These are phyloP conservation scores for Cytospora mali DNA, from an alignment of 2,329 filamentous ascomycete species.

Conservation along the genomic window DNA sequence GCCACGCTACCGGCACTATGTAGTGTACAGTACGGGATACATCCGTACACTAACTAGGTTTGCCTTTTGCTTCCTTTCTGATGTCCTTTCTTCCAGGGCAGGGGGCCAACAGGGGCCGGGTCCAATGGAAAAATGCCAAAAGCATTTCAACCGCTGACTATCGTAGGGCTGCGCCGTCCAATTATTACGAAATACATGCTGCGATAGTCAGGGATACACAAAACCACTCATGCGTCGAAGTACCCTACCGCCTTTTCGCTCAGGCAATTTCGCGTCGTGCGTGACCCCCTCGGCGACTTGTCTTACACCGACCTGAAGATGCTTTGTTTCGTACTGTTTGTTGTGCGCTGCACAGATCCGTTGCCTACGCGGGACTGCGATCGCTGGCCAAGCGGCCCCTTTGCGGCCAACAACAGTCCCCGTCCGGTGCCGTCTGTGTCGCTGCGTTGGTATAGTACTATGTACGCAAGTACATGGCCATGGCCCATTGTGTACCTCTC, in stretches of 20 bases:
- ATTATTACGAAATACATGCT: slow-evolving; percentile 14
- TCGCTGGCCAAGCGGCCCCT: slow-evolving; percentile 17
- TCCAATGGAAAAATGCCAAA: slow-evolving; percentile 23
- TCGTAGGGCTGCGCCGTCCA: slow-evolving; percentile 11
- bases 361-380: slow-evolving; percentile 4
- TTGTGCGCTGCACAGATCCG: slow-evolving; percentile 16
- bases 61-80: not conserved
- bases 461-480: not conserved
- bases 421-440: slow-evolving; percentile 1
- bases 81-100: slow-evolving; percentile 6
- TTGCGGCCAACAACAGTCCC: slow-evolving; percentile 1
- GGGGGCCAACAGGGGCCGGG: slow-evolving; percentile 11
- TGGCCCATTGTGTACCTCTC: not conserved
- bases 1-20: slow-evolving; percentile 9
- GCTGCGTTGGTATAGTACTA: not conserved
- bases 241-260: slow-evolving; percentile 23
- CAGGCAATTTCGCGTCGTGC: slow-evolving; percentile 21
- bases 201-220: slow-evolving; percentile 23
- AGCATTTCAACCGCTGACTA: slow-evolving; percentile 21
- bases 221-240: slow-evolving; percentile 19
- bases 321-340: slow-evolving; percentile 25
- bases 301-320: slow-evolving; percentile 23
- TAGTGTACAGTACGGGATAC: not conserved
- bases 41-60: not conserved
- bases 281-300: slow-evolving; percentile 23